Evolutionary conservation across 768 basidiomycete species (phyloP).

Genomic region (Tricholoma furcatifolium): DNA sequence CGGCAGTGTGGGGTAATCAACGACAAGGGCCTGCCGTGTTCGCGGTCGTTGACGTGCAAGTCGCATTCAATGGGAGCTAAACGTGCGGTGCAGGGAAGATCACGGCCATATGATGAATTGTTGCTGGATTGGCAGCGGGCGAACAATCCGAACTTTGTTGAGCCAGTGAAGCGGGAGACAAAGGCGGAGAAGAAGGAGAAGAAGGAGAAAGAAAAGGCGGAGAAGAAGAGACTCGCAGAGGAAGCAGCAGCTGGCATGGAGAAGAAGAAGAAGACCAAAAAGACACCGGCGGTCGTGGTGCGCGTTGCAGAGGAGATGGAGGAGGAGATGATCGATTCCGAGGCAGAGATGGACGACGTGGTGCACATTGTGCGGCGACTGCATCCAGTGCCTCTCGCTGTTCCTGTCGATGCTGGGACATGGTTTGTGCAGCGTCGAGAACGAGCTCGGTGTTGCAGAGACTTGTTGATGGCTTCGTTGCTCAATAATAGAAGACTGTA

Average conservation of each 20-base stretch:
- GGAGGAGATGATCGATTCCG: conserved; percentile 78
- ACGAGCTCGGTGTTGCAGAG: conserved; percentile 57
- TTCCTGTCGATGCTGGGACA: conserved; percentile 71
- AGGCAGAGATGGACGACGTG: conserved; percentile 78
- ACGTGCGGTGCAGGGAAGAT: conserved; percentile 85
- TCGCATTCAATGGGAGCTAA: conserved; percentile 98
- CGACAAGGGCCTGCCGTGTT: conserved; percentile 90
- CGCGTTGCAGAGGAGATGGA: conserved; percentile 48
- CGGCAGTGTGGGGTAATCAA: conserved; percentile 97
- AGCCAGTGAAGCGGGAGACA: conserved; percentile 82
- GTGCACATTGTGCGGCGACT: conserved; percentile 52
- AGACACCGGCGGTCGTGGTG: conserved; percentile 49
- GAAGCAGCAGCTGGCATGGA: conserved; percentile 58
- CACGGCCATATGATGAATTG: conserved; percentile 80
- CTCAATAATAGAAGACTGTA: conserved; percentile 2
- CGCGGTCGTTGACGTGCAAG: conserved; percentile 95
- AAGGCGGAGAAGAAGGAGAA: conserved; percentile 89
- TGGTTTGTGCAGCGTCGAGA: conserved; percentile 82
- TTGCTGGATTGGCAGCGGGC: conserved; percentile 90
- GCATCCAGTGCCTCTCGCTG: conserved; percentile 66
- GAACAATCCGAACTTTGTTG: conserved; percentile 85
- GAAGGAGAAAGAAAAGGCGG: conserved; percentile 75
- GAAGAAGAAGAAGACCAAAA: conserved; percentile 65
- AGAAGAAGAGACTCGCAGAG: conserved; percentile 73
- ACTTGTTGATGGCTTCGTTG: conserved; percentile 40